Conservation (phyloP, 2,329 filamentous ascomycete species). For the Colletotrichum musicola region DNA sequence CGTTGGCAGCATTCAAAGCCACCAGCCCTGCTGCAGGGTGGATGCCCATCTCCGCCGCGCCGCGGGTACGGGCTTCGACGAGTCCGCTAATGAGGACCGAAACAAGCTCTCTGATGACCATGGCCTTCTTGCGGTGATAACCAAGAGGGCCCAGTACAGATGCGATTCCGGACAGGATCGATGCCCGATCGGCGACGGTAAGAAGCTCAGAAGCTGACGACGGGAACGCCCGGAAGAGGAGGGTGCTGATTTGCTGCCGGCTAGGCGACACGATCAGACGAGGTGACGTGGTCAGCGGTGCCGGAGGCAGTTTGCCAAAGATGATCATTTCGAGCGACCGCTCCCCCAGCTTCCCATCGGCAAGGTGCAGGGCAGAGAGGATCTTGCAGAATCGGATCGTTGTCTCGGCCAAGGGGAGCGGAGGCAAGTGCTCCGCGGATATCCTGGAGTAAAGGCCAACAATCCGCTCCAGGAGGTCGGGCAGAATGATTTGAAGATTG, state of each 20-base stretch:
- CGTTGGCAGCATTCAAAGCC: constrained; percentile 71
- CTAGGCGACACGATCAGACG: constrained; percentile 68
- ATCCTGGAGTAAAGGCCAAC: constrained; percentile 79
- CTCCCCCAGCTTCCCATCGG: constrained; percentile 72
- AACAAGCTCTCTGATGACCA: constrained; percentile 88
- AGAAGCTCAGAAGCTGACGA: constrained; percentile 74
- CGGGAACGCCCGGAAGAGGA: constrained; percentile 79
- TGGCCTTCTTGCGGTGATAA: constrained; percentile 88
- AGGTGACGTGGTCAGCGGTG: constrained; percentile 64
- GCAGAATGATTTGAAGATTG: constrained; percentile 70
- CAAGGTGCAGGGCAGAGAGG: constrained; percentile 74
- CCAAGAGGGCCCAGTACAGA: constrained; percentile 86
- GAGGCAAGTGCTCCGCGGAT: constrained; percentile 77
- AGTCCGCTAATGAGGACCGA: constrained; percentile 85
- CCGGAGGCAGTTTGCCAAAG: constrained; percentile 67
- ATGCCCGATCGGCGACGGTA: constrained; percentile 80
- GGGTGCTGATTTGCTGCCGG: constrained; percentile 73
- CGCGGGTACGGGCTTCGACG: constrained; percentile 90
- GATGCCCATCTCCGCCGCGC: constrained; percentile 95
- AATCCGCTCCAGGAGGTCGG: constrained; percentile 82
- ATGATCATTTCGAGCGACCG: constrained; percentile 75
- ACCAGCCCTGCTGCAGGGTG: constrained; percentile 92
- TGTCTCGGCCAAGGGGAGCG: constrained; percentile 78
- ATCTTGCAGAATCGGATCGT: constrained; percentile 80
- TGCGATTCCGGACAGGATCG: constrained; percentile 87